Base-by-base conservation (phyloP, 2,329 filamentous ascomycete species). In the Colletotrichum sp. region DNA sequence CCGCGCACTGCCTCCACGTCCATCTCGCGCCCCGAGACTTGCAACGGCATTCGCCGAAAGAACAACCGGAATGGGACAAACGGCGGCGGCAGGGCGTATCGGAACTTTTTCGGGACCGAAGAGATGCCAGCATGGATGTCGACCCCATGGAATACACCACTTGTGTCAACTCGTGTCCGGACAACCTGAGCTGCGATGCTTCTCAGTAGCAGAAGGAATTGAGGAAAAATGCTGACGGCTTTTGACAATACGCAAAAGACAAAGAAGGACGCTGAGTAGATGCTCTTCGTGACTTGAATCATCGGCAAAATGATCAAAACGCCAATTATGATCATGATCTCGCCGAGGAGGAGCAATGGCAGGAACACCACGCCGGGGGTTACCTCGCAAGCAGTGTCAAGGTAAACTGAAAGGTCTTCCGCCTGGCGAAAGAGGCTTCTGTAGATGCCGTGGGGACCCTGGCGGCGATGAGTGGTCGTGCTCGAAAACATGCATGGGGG, bases 141-240 rank as follows among this genome's bases (percentile, higher is more conserved):
- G n/a, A 13, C 6, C 2, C 15, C 7, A 26, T 16, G 28, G 43
- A 57, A 48, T n/a, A n/a, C 7, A 4, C n/a, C 3, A 3, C 21
- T 12, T 5, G 13, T 30, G 43, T 30, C 28, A 48, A 67, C 43
- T 55, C 28, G 28, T n/a, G 13, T 24, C 7, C 59, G 6, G 8
- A 24, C 59, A 30, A n/a, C 28, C 30, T 63, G 59, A 9, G 30
- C n/a, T 32, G 18, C 30, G 18, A 63, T 61, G 12, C 12, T 3
- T 21, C 30, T 63, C 59, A 24, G 6, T 4, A 36, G 28, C 7
- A 32, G 3, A 15, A 13, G 2, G 1, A 18, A 30, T 6, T 3
- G 2, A 32, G 5, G 2, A 16, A 2, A 15, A 2, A 15, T 0
- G 6, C 3, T 16, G 3, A 30, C n/a, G 6, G n/a, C 32, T 63